phyloP scores from a whole-genome alignment of 495 filamentous ascomycete species.

The Aspergillus diversus region DNA sequence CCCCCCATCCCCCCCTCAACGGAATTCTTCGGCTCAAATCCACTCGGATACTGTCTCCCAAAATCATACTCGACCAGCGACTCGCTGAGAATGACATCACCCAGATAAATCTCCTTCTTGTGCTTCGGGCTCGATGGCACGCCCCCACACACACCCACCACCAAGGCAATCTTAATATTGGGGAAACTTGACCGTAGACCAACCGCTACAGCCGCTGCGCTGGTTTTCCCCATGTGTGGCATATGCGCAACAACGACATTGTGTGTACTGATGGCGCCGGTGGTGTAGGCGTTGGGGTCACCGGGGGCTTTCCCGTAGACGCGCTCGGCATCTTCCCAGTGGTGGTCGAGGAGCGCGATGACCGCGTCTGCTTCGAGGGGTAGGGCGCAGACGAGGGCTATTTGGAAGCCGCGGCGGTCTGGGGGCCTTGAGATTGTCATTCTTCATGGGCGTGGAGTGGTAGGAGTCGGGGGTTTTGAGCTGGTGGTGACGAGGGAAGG shows the following conservation, averaged over 20 bases:
- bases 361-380: constrained; percentile 32
- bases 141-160: constrained; percentile 38
- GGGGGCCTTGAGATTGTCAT: too few species aligned
- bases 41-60: constrained; percentile 27
- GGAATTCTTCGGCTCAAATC: constrained; percentile 27
- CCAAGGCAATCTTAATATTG: constrained; percentile 25
- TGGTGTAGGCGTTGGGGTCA: constrained; percentile 33
- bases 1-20: constrained; percentile 27
- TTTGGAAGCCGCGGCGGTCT: constrained; percentile 22
- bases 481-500: too few species aligned
- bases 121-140: constrained; percentile 21
- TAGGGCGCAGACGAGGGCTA: constrained; percentile 35
- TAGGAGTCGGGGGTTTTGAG: too few species aligned
- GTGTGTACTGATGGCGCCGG: constrained; percentile 29
- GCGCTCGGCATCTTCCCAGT: constrained; percentile 7
- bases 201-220: constrained; percentile 24
- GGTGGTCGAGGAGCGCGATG: constrained; percentile 28
- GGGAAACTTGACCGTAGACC: constrained; percentile 24
- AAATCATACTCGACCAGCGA: constrained; percentile 39
- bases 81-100: constrained; percentile 50
- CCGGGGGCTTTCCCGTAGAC: constrained; percentile 25
- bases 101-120: constrained; percentile 33
- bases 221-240: constrained; percentile 27
- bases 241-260: constrained; percentile 32
- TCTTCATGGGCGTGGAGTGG: too few species aligned